Conservation (phyloP, 352 stramenopile species). For the Globisporangium abappressorium region DNA sequence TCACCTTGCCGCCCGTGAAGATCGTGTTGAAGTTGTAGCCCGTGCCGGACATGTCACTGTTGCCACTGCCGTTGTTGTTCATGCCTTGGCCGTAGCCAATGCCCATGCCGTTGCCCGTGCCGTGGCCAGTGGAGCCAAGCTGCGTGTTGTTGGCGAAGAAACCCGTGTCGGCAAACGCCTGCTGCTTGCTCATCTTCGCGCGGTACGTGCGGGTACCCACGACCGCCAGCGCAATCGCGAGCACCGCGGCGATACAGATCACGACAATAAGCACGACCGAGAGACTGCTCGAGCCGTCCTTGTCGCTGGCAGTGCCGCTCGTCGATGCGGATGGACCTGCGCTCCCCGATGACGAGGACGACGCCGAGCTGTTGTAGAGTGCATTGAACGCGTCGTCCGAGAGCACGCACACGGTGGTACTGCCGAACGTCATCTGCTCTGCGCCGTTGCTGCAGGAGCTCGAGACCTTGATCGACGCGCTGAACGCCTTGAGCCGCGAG, state of each 20-base stretch:
- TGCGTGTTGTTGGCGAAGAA: conserved; percentile 58
- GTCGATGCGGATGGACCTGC: conserved; percentile 23
- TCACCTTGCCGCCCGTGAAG: conserved; percentile 49
- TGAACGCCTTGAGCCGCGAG: conserved; percentile 42
- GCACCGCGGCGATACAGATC: conserved; percentile 49
- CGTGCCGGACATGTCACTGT: conserved; percentile 16
- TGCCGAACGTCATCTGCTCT: conserved; percentile 35
- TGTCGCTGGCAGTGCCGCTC: conserved; percentile 20
- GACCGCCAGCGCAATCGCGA: conserved; percentile 46
- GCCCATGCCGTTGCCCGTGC: conserved; percentile 11
- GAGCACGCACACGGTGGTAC: conserved; percentile 55
- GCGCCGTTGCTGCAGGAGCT: conserved; percentile 42
- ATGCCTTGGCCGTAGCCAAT: conserved; percentile 16
- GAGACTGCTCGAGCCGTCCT: conserved; percentile 26
- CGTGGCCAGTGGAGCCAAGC: conserved; percentile 17
- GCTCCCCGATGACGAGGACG: conserved; percentile 8
- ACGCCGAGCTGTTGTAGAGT: conserved; percentile 32
- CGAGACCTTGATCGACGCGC: conserved; percentile 34
- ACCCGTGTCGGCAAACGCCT: conserved; percentile 25
- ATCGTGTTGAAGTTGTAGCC: conserved; percentile 51
- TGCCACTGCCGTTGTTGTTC: conserved; percentile 13
- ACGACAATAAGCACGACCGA: conserved; percentile 53
- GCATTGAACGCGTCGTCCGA: conserved; percentile 53
- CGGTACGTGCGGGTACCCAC: conserved; percentile 51
- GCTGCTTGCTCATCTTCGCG: conserved; percentile 24